Evolutionary conservation across 2,329 filamentous ascomycete species (phyloP), one percentile per base, ranked within the genome.

Genomic region (Diaporthe sp.): DNA sequence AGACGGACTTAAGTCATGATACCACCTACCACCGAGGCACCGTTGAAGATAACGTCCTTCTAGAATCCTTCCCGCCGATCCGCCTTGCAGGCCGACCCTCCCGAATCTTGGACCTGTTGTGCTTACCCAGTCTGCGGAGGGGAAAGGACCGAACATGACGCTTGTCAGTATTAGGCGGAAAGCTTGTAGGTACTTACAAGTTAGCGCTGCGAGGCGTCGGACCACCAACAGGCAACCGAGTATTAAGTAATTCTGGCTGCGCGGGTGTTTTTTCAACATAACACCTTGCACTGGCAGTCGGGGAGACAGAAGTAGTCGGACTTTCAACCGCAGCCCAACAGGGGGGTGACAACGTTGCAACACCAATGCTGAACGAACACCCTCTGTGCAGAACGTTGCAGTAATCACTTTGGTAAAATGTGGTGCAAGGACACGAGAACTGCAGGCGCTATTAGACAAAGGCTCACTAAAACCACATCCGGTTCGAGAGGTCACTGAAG

Each of bases 371-470:
- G 57, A 31, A 63, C 22, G 58, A 42, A 63, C 58, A 28, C 34
- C 58, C 22, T 39, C 22, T 39, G 22, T 61, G 58, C 58, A 42
- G 58, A 12, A 61, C 22, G 37, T 17, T 61, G 37, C 37, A 61
- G 20, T 17, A 3, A 61, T 22, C 22, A 17, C 22, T 12, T 13
- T 10, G 6, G 58, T 39, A n/a, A 15, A n/a, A 22, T 61, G 34
- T 61, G 34, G 34, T 61, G 25, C 58, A 60, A 39, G 20, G 77
- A 49, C 72, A 4, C 20, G 10, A 2, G 77, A 78, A n/a, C 47
- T 78, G 3, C 77, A 78, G 72, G 5, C 44, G 0, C 20, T 78
- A 25, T 22, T 78, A 37, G 72, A 78, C 8, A 22, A 53, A 9
- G 72, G 72, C 4, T 47, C 8, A 20, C 20, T 78, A 4, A 53